Evolutionary conservation across 2,329 filamentous ascomycete species (phyloP), one percentile per base, ranked within the genome.

Genomic region (Akanthomyces lecanii): DNA sequence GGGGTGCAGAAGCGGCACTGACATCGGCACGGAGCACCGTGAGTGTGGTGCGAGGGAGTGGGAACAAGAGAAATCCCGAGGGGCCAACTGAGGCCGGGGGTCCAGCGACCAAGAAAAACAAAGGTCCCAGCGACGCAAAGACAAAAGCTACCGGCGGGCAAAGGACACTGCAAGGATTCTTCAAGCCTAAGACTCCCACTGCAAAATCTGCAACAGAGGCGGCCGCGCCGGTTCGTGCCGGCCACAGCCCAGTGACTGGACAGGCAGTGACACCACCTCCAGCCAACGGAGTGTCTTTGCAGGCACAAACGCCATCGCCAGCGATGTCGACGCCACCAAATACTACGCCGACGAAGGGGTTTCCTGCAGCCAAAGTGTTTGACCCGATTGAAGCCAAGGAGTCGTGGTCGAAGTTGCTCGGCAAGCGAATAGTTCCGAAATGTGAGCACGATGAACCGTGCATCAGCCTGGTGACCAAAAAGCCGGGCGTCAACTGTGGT

Each of bases 371-470:
- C 10, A 79, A 74, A 62, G 79, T 85, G 1, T 80, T 89, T 65
- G 90, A 93, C 68, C 88, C 89, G 0, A 85, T 92, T 56, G 81
- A 85, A 65, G 84, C 84, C 52, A 94, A 91, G 72, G 89, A 95
- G 71, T 89, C 89, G 25, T 98, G 95, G 95, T 88, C 86, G 5
- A 92, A 89, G 72, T 81, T 98, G 16, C 88, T 98, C 65, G 85
- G 88, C 18, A 92, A 89, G 73, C 87, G 89, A 63, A 78, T 85
- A 1, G 81, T 85, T 1, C 95, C 95, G 1, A 84, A 83, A 63
- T 99, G 95, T 72, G 92, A 97, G 54, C 95, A 99, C 71, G 81
- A 86, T 60, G 93, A 98, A 69, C 89, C 91, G 3, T 98, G 95
- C 75, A 90, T 92, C 66, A 91, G 83, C 67, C 78, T 94, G 58